Evolutionary conservation across 306 rosid species (phyloP), one percentile per base, ranked within the genome.

Genomic region (Senna siamea): DNA sequence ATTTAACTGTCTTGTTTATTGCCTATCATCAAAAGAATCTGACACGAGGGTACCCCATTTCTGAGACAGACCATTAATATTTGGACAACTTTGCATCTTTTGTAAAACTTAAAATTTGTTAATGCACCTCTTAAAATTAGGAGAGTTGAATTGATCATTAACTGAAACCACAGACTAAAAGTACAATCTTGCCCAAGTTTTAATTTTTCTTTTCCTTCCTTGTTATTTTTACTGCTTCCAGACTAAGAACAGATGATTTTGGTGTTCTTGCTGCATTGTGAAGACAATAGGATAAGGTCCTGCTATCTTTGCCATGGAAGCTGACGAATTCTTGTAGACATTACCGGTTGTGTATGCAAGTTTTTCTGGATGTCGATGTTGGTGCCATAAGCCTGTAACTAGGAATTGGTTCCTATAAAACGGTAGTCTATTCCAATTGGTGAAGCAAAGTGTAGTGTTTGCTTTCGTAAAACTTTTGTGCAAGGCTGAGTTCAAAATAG

Each of bases 241-340:
- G 85, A 51, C 60, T 82, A 66, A 79, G 3, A 26, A 76, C 4
- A 71, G 44, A 34, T 74, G 79, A 78, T 34, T 69, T 65, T 37
- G 60, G 66, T 18, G 23, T 50, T 56, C 32, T 60, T 20, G 43
- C 41, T 76, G 64, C 76, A 34, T 23, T 55, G 66, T 23, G 61
- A 54, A 37, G 76, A 63, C n/a, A n/a, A n/a, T n/a, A n/a, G n/a
- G n/a, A n/a, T n/a, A n/a, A n/a, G n/a, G n/a, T n/a, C n/a, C n/a
- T n/a, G n/a, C n/a, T n/a, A n/a, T n/a, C n/a, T n/a, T n/a, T n/a
- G n/a, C n/a, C n/a, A 22, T 9, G 19, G 69, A 41, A 14, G 18
- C 34, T 5, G 51, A 63, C 23, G 18, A 37, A 13, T n/a, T n/a
- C n/a, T n/a, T n/a, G 53, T 60, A 22, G 30, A 60, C 51, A 19